Evolutionary conservation across 2,329 filamentous ascomycete species (phyloP), one percentile per base, ranked within the genome.

Genomic region (Colletotrichum sp.): DNA sequence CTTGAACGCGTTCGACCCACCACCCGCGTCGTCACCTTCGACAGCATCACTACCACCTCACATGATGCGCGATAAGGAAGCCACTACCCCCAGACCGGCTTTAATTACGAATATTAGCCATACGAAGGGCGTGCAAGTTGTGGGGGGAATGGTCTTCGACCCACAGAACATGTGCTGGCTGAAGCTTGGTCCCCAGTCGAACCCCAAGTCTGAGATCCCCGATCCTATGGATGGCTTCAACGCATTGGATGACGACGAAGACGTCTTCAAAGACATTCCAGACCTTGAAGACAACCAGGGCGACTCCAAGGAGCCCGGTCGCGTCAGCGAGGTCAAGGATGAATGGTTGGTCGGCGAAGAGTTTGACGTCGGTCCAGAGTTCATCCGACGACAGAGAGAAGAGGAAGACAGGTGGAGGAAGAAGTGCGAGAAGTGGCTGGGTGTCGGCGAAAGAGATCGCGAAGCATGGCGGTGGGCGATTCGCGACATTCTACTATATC

Each of bases 131-230:
- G 94, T 98, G 16, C 96, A 98, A 85, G 94, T 98, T 44, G 96
- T 98, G 74, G 95, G 96, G n/a, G 95, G 96, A 79, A 99, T 99
- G 97, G 94, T 99, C 12, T 99, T 99, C 83, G 97, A 99, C 82
- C 97, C 97, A 5, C 93, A 95, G 78, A 95, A 95, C 80, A 99
- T 99, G 96, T 98, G 96, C 84, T 99, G 97, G 97, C 90, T 99
- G 72, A 98, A 98, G 84, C 88, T 97, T 77, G 88, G 89, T 63
- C 84, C 87, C 22, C 83, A 89, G 34, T 83, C 84, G n/a, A 87
- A 87, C 67, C 81, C 85, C 57, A 88, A 86, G 75, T 87, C 88
- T 3, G 88, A 91, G 22, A 83, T 85, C 12, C 87, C 88, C 59
- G 92, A 93, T 80, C 87, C 90, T 4, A 88, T 93, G 85, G 91